phyloP scores from a whole-genome alignment of 116 monocot genomes.

The Trichopus zeylanicus region DNA sequence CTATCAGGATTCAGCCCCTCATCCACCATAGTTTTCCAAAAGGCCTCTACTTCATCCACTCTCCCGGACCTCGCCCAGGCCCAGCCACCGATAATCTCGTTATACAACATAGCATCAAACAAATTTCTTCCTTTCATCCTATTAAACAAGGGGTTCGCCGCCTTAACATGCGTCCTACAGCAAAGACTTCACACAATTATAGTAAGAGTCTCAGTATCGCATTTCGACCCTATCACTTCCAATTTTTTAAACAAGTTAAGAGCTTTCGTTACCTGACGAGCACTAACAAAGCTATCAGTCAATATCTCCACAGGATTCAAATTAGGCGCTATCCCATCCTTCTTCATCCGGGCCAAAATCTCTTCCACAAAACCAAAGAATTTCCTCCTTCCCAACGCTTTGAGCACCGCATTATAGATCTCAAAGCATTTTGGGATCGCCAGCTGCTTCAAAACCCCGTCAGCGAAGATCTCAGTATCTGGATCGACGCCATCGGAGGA shows the following conservation, averaged over 20 bases:
- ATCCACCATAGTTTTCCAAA: constrained; percentile 34
- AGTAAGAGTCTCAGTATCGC: constrained; percentile 29
- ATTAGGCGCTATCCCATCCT: constrained; percentile 34
- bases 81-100: constrained; percentile 58
- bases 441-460: constrained; percentile 57
- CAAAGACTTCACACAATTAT: constrained; percentile 41
- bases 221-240: constrained; percentile 29
- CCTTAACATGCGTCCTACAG: constrained; percentile 52
- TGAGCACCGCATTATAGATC: constrained; percentile 51
- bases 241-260: constrained; percentile 35
- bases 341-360: constrained; percentile 44
- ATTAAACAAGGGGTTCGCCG: constrained; percentile 47
- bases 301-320: constrained; percentile 40
- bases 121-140: constrained; percentile 37
- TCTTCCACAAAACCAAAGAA: constrained; percentile 54
- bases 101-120: constrained; percentile 24
- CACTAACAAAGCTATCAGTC: constrained; percentile 51
- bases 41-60: constrained; percentile 53
- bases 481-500: constrained; percentile 46
- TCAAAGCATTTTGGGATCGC: constrained; percentile 20
- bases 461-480: constrained; percentile 46
- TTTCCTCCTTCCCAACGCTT: constrained; percentile 66
- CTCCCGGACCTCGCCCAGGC: constrained; percentile 79
- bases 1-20: constrained; percentile 40
- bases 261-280: constrained; percentile 39